A percentile compares a stretch with the other conserved stretches of the same genome.
phyloP scores from a whole-genome alignment of 140 eudicot species.

The Bidens hawaiensis region DNA sequence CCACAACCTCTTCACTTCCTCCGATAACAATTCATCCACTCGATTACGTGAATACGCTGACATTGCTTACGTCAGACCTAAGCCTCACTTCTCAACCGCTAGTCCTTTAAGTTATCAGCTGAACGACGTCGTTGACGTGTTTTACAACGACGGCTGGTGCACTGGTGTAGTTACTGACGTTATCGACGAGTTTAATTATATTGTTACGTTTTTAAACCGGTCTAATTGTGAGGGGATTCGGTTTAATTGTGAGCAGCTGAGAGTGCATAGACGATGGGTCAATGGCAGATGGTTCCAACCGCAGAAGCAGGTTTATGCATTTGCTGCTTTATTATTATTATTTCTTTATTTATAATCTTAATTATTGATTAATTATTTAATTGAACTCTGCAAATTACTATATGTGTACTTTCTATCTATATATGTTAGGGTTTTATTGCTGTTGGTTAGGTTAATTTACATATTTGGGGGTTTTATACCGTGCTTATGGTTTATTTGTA shows the following conservation, averaged over 20 bases:
- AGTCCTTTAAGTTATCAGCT: slow-evolving; percentile 29
- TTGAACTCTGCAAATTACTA: background rate
- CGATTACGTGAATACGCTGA: slow-evolving; percentile 53
- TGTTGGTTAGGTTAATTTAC: no score
- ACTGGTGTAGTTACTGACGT: slow-evolving; percentile 51
- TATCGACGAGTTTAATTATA: slow-evolving; percentile 22
- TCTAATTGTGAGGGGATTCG: slow-evolving; percentile 37
- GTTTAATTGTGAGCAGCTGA: slow-evolving; percentile 38
- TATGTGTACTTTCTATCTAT: no score
- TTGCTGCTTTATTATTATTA: background rate
- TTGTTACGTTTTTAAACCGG: slow-evolving; percentile 44
- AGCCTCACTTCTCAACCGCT: slow-evolving; percentile 15
- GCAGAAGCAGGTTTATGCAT: slow-evolving; percentile 45
- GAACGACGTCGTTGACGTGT: slow-evolving; percentile 73
- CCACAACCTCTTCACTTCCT: slow-evolving; percentile 31
- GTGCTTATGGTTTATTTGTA: no score
- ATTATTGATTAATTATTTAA: no score
- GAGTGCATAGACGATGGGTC: slow-evolving; percentile 63
- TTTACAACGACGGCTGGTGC: slow-evolving; percentile 79
- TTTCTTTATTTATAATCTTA: background rate
- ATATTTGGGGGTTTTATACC: no score
- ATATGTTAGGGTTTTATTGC: no score
- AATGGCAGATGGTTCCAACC: slow-evolving; percentile 60
- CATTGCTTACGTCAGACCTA: slow-evolving; percentile 44
- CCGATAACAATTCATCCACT: slow-evolving; percentile 20